Evolutionary conservation across 2,329 filamentous ascomycete genomes (phyloP).

Genomic region (Hypoxylon sp.): DNA sequence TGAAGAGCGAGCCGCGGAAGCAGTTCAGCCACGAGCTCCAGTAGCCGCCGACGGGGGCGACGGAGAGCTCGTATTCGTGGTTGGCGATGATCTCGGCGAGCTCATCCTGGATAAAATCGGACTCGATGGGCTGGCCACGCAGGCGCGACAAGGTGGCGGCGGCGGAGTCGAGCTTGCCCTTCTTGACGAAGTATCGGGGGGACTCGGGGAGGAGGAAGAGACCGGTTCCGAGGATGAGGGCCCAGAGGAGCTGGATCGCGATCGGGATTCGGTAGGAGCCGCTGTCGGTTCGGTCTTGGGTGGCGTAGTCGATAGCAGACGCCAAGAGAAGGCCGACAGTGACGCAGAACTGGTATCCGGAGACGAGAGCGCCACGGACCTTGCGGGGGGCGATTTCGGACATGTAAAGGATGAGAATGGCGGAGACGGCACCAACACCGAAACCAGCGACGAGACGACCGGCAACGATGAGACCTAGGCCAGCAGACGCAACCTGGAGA

Average conservation of each 20-base stretch:
- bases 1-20: constrained; percentile 72
- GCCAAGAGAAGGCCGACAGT: constrained; percentile 81
- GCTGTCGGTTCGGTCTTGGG: constrained; percentile 70
- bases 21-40: constrained; percentile 75
- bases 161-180: constrained; percentile 75
- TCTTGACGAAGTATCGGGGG: constrained; percentile 87
- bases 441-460: constrained; percentile 81
- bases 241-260: constrained; percentile 83
- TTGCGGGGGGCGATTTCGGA: constrained; percentile 81
- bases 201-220: constrained; percentile 85
- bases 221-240: constrained; percentile 77
- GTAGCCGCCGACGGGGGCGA: constrained; percentile 74
- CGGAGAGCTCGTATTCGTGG: constrained; percentile 82
- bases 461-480: constrained; percentile 72
- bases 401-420: constrained; percentile 88
- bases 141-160: constrained; percentile 72
- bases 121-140: constrained; percentile 78
- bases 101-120: constrained; percentile 81
- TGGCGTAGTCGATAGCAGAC: constrained; percentile 78
- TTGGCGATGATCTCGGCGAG: constrained; percentile 89
- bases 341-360: constrained; percentile 86
- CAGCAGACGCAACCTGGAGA: constrained; percentile 71
- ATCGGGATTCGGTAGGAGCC: constrained; percentile 85
- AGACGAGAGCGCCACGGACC: constrained; percentile 82
- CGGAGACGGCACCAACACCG: constrained; percentile 84